phyloP scores from a whole-genome alignment of 768 basidiomycete species.

The Pleurotus citrinopileatus region DNA sequence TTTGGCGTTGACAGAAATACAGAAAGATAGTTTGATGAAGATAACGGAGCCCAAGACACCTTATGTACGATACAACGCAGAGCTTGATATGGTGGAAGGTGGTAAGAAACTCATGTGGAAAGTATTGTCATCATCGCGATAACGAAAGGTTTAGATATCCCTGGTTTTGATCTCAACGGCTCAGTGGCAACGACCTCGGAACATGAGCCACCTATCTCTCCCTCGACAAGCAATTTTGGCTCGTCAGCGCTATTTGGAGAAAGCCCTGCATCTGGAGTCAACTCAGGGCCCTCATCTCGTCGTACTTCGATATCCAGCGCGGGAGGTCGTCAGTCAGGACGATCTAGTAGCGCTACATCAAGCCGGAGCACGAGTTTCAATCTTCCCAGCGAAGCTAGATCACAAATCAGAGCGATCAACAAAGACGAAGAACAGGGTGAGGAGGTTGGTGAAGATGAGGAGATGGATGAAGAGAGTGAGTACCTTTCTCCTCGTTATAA shows the following conservation, averaged over 20 bases:
- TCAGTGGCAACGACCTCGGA: background rate
- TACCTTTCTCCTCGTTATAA: slow-evolving; percentile 12
- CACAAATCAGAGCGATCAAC: slow-evolving; percentile 44
- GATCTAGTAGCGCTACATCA: slow-evolving; percentile 58
- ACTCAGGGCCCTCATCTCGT: slow-evolving; percentile 69
- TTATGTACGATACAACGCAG: slow-evolving; percentile 87
- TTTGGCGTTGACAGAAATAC: slow-evolving; percentile 85
- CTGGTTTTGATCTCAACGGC: slow-evolving; percentile 62
- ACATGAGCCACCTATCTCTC: slow-evolving; percentile 27
- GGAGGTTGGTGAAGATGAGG: slow-evolving; percentile 72
- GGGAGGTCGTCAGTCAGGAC: slow-evolving; percentile 51
- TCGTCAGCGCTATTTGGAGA: slow-evolving; percentile 42
- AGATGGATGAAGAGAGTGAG: slow-evolving; percentile 88
- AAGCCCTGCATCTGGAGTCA: slow-evolving; percentile 46
- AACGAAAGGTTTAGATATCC: slow-evolving; percentile 61
- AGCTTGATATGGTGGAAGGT: slow-evolving; percentile 81
- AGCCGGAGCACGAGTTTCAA: slow-evolving; percentile 86
- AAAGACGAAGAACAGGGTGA: slow-evolving; percentile 54
- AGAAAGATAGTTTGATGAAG: slow-evolving; percentile 97
- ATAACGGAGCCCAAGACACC: slow-evolving; percentile 98
- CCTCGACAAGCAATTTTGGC: slow-evolving; percentile 22
- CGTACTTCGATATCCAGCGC: slow-evolving; percentile 71
- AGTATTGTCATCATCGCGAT: background rate
- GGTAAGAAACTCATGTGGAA: slow-evolving; percentile 43
- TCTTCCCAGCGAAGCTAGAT: slow-evolving; percentile 66